These are phyloP conservation scores for Trametes cubensis DNA, from an alignment of 768 basidiomycete species.

Conservation along the genomic window DNA sequence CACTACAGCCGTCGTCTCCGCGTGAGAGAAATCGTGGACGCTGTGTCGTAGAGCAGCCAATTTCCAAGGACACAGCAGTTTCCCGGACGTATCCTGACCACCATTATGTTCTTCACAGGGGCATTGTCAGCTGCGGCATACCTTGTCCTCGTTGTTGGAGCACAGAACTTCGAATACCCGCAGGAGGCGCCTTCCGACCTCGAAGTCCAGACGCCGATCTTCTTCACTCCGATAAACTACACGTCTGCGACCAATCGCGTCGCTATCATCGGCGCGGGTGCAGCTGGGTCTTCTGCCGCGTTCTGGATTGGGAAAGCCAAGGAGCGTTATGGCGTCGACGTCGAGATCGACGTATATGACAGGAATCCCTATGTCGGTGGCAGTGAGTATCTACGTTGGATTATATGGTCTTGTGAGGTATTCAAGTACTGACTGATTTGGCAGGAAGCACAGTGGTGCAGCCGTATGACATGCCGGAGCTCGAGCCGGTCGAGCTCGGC, in stretches of 20 bases:
- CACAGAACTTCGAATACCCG: background rate
- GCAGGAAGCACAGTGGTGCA: conserved; percentile 78
- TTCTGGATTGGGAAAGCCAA: conserved; percentile 84
- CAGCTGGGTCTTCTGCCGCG: conserved; percentile 81
- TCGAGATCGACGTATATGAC: conserved; percentile 87
- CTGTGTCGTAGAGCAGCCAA: too few species aligned
- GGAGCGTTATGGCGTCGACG: conserved; percentile 64
- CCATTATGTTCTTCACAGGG: background rate
- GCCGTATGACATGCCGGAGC: conserved; percentile 62
- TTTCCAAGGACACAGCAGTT: too few species aligned
- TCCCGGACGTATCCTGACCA: too few species aligned
- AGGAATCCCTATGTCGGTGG: conserved; percentile 77
- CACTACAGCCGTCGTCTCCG: too few species aligned
- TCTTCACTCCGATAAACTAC: background rate
- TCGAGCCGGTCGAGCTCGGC: conserved; percentile 79
- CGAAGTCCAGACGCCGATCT: background rate
- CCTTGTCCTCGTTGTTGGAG: background rate
- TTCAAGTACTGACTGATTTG: background rate
- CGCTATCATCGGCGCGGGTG: conserved; percentile 91
- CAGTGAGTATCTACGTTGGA: conserved; percentile 53
- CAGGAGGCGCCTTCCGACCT: background rate
- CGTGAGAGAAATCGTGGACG: too few species aligned
- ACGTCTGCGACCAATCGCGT: conserved; percentile 52
- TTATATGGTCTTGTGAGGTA: background rate
- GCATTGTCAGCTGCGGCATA: background rate